Base-by-base conservation (phyloP, 2,329 filamentous ascomycete species). In the Apiospora sp. region DNA sequence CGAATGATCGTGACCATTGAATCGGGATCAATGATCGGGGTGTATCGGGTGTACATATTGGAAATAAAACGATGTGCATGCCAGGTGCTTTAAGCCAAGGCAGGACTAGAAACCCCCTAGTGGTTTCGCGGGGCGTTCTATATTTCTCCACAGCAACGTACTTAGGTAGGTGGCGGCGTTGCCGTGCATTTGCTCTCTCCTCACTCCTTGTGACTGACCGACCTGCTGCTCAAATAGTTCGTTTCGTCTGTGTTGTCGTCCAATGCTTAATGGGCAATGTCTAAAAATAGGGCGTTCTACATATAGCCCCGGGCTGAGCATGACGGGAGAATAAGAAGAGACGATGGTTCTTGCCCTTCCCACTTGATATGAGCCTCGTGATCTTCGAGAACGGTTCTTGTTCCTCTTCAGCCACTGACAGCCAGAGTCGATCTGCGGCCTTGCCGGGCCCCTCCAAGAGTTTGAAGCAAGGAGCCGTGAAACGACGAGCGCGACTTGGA, bases 401-500 rank as follows among this genome's bases (percentile, higher is more conserved):
- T 4, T 37, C 30, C 19, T 27, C 49, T 10, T 41, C n/a, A 24
- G 49, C n/a, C n/a, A n/a, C n/a, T n/a, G n/a, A n/a, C n/a, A n/a
- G n/a, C 27, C n/a, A 12, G n/a, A 51, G n/a, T 27, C 10, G 49
- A 51, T 51, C 49, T 51, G 49, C 49, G 49, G 49, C 49, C 54
- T 61, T 34, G 16, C 27, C 27, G 30, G 30, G 14, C 54, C 30
- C n/a, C 49, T 49, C 46, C 54, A 61, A 37, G 19, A 34, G 54
- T 37, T 37, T 61, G 54, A 64, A n/a, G 58, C 58, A 64, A 41
- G 58, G 22, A 41, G 16, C 54, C 27, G 54, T 61, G 54, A 61
- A 61, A 61, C 54, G 16, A 61, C 30, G 16, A 61, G 16, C 8
- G 6, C 54, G 12, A 30, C 24, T 34, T 34, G 51, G 24, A 54